phyloP scores from a whole-genome alignment of 768 basidiomycete genomes.

The Termitomyces sp. region DNA sequence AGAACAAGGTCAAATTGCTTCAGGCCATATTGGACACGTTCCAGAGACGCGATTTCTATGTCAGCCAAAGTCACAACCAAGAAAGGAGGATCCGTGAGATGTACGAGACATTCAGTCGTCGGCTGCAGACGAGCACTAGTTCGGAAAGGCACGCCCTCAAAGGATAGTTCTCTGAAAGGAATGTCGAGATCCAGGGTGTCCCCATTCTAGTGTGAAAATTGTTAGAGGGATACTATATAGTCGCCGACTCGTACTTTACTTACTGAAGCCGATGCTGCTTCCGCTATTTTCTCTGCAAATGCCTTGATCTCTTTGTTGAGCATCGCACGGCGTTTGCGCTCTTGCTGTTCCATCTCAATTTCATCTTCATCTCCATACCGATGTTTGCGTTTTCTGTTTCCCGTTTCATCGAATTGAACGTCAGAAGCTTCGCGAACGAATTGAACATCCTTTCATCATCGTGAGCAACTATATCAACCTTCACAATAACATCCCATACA shows the following conservation, averaged over 20 bases:
- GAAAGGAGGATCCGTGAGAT: slow-evolving; percentile 94
- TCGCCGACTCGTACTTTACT: slow-evolving; percentile 18
- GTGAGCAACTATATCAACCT: slow-evolving; percentile 3
- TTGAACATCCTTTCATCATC: slow-evolving; percentile 75
- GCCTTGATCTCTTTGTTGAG: slow-evolving; percentile 93
- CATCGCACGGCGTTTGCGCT: slow-evolving; percentile 82
- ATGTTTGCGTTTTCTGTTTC: slow-evolving; percentile 96
- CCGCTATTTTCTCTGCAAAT: slow-evolving; percentile 90
- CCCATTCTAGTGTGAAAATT: slow-evolving; percentile 40
- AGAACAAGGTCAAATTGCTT: slow-evolving; percentile 98
- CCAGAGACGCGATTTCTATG: slow-evolving; percentile 94
- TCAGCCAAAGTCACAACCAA: slow-evolving; percentile 91
- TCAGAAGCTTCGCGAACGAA: slow-evolving; percentile 98
- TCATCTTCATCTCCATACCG: slow-evolving; percentile 99
- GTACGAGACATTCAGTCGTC: slow-evolving; percentile 94
- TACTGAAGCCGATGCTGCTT: slow-evolving; percentile 76
- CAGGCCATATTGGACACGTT: slow-evolving; percentile 93
- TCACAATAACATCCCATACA: slow-evolving; percentile 38
- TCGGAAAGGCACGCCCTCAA: slow-evolving; percentile 94
- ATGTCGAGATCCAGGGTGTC: slow-evolving; percentile 91
- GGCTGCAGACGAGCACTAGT: slow-evolving; percentile 94
- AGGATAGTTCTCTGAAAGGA: slow-evolving; percentile 95
- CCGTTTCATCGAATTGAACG: slow-evolving; percentile 97
- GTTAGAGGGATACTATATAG: background rate
- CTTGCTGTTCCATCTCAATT: slow-evolving; percentile 98